Evolutionary conservation across 208 protist genomes (phyloP), one percentile per base, ranked within the genome.

Genomic region (Leishmania guyanensis): DNA sequence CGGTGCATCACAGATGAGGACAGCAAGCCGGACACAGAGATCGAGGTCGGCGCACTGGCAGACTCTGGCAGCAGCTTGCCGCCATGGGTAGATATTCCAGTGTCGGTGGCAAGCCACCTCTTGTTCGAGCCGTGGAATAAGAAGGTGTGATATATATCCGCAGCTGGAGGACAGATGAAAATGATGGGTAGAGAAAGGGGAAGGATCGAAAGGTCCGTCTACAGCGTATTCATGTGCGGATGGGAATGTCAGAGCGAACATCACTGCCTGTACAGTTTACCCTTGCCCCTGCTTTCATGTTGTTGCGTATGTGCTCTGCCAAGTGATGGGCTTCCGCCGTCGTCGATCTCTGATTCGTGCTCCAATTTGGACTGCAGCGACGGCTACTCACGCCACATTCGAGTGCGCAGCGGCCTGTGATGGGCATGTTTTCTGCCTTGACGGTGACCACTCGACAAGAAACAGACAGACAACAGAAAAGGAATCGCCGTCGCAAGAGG

Each of bases 111-210:
- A 3, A 98, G 93, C 70, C 77, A 86, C 39, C 84, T 98, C 0
- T 84, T 98, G 43, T 97, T 94, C 73, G 89, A 96, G 78, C 95
- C 93, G 22, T 96, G 94, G 94, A 92, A 87, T 72, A 86, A 86
- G 78, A 89, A 88, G 73, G 80, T 75, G 26, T 77, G 73, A 54
- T 84, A 76, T 6, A 75, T 46, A 2, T 22, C n/a, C 71, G 26
- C 22, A 46, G 43, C 43, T 46, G 43, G 26, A 50, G 20, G 46
- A 3, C 36, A 5, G 17, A 54, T 46, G 8, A 26, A 54, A 16
- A 29, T 48, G 16, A 73, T 20, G 3, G 53, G 20, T 48, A 39
- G 39, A 16, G 39, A 26, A 53, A 26, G 33, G 9, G 26, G 22
- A 46, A 26, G 39, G 26, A 48, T n/a, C 0, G 46, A 54, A 51